Evolutionary conservation across 495 filamentous ascomycete species (phyloP), one percentile per base, ranked within the genome.

Genomic region (Aspergillus sparsus): DNA sequence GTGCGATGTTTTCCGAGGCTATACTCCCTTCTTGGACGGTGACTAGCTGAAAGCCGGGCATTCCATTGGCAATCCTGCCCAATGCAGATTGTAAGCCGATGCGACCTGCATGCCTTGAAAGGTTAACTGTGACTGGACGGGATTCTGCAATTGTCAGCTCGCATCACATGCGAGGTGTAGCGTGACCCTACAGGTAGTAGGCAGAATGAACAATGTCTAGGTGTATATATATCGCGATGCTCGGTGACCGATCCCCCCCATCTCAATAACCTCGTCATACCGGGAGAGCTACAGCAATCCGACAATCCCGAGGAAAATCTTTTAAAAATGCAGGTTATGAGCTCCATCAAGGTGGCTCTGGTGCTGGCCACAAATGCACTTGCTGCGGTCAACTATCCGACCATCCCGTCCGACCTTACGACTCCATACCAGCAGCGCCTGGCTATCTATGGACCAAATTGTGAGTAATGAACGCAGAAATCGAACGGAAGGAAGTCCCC

Each of bases 391-490:
- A 79, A 70, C 57, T 84, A 80, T 66, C 83, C 83, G 16, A 34
- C 77, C 8, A 75, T 77, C n/a, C 83, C 83, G 6, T 53, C 60
- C 13, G 83, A 86, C 65, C 56, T 79, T 68, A 82, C 82, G 9
- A 86, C 83, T 2, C 83, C 83, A 2, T 68, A 76, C 11, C 83
- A 85, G 66, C 83, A 84, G 62, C 81, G 83, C 5, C 68, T 86
- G 55, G 78, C 82, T 37, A 75, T 85, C n/a, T 80, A 80, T 53
- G 80, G 80, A 7, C 77, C 81, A 0, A 80, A 78, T 60, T 66
- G 83, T 85, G 63, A 75, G 77, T 49, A 31, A n/a, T n/a, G n/a
- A n/a, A n/a, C n/a, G n/a, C n/a, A n/a, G n/a, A n/a, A n/a, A n/a
- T n/a, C n/a, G n/a, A n/a, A n/a, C n/a, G n/a, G n/a, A n/a, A n/a